Conservation (phyloP, 306 rosid genomes). For the Rosa chinensis region DNA sequence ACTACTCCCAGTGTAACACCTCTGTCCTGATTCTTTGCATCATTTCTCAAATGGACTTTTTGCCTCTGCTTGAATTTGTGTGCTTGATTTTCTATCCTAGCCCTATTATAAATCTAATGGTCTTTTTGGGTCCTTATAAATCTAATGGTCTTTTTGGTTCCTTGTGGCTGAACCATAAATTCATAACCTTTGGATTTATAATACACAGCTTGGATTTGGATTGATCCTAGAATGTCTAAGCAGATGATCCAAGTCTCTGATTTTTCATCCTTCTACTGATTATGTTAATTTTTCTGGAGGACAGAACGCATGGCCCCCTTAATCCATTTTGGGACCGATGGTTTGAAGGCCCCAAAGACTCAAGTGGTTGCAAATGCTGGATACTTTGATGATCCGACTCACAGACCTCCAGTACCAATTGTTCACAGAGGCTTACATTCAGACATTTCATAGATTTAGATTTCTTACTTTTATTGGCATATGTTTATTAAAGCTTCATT, state of each 20-base stretch:
- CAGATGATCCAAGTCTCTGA: not conserved
- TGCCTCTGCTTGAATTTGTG: not conserved
- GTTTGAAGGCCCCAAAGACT: slow-evolving; percentile 93
- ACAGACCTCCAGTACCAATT: slow-evolving; percentile 8
- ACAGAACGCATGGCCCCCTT: slow-evolving; percentile 75
- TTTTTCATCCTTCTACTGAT: slow-evolving; percentile 5
- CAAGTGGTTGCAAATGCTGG: slow-evolving; percentile 90
- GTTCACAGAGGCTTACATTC: slow-evolving; percentile 29
- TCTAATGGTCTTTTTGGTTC: not conserved
- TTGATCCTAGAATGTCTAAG: not conserved
- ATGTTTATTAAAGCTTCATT: slow-evolving; percentile 20
- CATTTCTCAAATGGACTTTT: not conserved
- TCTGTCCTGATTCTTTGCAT: slow-evolving; percentile 8
- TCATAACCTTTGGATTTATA: not conserved
- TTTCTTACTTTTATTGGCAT: not conserved
- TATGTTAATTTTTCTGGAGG: slow-evolving; percentile 19
- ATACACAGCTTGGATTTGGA: not conserved
- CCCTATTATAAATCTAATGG: not conserved
- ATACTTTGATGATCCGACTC: slow-evolving; percentile 51
- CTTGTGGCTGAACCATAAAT: not conserved
- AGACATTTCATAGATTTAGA: slow-evolving; percentile 2
- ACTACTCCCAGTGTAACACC: slow-evolving; percentile 69
- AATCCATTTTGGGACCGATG: slow-evolving; percentile 89
- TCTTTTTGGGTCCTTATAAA: not conserved
- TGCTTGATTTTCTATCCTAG: not conserved